phyloP scores from a whole-genome alignment of 2,329 filamentous ascomycete genomes.

The Xylariomycetidae sp. region DNA sequence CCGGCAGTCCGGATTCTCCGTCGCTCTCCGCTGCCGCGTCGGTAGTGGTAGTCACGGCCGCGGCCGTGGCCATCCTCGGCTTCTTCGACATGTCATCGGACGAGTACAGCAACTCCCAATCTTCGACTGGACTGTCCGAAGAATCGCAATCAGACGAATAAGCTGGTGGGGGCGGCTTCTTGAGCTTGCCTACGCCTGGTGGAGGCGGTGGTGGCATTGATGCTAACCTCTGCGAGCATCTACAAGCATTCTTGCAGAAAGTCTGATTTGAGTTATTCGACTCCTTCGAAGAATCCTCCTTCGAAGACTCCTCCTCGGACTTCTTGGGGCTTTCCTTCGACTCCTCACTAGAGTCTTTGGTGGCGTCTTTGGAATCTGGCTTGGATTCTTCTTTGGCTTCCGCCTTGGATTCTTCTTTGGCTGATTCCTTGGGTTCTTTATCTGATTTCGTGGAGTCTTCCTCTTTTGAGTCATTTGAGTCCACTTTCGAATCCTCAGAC shows the following conservation, averaged over 20 bases:
- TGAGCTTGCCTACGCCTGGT: background rate
- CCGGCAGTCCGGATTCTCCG: conserved; percentile 35
- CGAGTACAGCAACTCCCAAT: conserved; percentile 56
- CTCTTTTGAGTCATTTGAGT: no score
- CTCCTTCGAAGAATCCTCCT: conserved; percentile 6
- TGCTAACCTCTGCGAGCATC: no score
- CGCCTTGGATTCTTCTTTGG: background rate
- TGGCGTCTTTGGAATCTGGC: background rate
- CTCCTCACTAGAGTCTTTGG: no score
- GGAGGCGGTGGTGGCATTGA: background rate
- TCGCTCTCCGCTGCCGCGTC: conserved; percentile 28
- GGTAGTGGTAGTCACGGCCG: conserved; percentile 16
- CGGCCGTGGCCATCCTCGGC: conserved; percentile 34
- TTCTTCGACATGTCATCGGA: conserved; percentile 53
- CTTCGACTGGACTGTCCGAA: conserved; percentile 55
- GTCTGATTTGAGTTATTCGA: conserved; percentile 5
- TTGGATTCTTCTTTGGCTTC: background rate
- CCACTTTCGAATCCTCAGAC: conserved; percentile 9
- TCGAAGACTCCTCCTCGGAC: conserved; percentile 2
- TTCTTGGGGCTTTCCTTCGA: background rate
- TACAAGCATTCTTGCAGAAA: no score
- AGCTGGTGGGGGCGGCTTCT: conserved; percentile 11
- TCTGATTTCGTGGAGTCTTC: background rate
- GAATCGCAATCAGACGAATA: conserved; percentile 49
- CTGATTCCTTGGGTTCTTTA: conserved; percentile 7